Conservation (phyloP, 345 rosid species). For the Aethionema arabicum region DNA sequence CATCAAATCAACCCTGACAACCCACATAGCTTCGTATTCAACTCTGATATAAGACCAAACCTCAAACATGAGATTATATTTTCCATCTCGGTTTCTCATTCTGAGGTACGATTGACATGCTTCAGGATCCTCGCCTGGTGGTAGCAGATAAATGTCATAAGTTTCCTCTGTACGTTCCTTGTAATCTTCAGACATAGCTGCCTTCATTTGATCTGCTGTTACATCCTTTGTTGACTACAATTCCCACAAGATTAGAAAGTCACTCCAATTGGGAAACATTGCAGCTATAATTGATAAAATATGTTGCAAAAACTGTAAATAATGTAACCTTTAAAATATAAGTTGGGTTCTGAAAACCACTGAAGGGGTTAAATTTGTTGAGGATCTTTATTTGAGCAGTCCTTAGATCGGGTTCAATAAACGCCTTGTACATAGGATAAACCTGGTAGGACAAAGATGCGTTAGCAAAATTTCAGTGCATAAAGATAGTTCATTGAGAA, state of each 20-base stretch:
- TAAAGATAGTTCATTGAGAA: conserved; percentile 17
- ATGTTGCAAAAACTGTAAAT: conserved; percentile 7
- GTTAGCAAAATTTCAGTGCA: conserved; percentile 12
- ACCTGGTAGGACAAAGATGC: conserved; percentile 50
- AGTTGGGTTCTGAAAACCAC: conserved; percentile 97
- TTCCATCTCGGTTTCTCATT: conserved; percentile 99
- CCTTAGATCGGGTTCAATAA: conserved; percentile 95
- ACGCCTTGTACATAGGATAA: conserved; percentile 99
- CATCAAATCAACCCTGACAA: neutral
- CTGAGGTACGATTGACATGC: conserved; percentile 98
- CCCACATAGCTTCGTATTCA: neutral
- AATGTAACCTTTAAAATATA: conserved; percentile 76
- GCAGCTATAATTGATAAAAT: conserved; percentile 3
- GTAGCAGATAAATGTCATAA: conserved; percentile 95
- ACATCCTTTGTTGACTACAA: conserved; percentile 72
- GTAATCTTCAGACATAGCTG: conserved; percentile 54
- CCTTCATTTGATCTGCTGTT: conserved; percentile 73
- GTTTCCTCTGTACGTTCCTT: conserved; percentile 86
- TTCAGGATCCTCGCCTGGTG: conserved; percentile 99
- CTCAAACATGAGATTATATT: conserved; percentile 99
- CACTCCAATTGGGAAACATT: conserved; percentile 7
- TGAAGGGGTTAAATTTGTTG: conserved; percentile 96
- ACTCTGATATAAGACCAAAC: conserved; percentile 40
- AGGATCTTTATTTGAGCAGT: conserved; percentile 94
- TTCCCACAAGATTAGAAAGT: conserved; percentile 10